phyloP scores from a whole-genome alignment of 2,329 filamentous ascomycete genomes.

The Kalmusia sp. region DNA sequence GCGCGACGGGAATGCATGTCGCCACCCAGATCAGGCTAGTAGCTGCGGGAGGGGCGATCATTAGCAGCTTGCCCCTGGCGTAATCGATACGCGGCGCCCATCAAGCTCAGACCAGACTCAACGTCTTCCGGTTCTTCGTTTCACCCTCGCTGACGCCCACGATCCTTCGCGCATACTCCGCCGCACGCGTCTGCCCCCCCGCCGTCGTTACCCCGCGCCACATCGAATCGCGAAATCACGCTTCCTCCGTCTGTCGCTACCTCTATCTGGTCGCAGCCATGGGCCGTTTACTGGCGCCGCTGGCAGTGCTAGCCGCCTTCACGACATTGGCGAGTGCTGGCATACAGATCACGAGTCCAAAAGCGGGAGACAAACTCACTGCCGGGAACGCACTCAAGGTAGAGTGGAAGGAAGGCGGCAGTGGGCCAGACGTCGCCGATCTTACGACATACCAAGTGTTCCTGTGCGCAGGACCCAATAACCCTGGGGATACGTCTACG shows the following conservation, averaged over 20 bases:
- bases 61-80: constrained; percentile 13
- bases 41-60: constrained; percentile 12
- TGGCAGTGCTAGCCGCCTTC: constrained; percentile 45
- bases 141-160: constrained; percentile 7
- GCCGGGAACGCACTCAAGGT: constrained; percentile 60
- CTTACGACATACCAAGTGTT: constrained; percentile 64
- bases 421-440: constrained; percentile 57
- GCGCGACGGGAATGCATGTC: constrained; percentile 8
- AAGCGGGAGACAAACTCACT: constrained; percentile 58
- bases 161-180: constrained; percentile 5
- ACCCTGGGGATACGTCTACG: constrained; percentile 39
- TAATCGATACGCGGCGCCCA: constrained; percentile 31
- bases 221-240: constrained; percentile 1
- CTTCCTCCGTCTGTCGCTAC: constrained; percentile 24
- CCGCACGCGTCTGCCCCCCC: background rate
- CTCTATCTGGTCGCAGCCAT: constrained; percentile 23
- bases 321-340: constrained; percentile 57
- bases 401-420: constrained; percentile 64
- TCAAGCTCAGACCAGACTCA: constrained; percentile 17
- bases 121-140: background rate
- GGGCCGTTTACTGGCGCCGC: constrained; percentile 33
- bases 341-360: constrained; percentile 62
- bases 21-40: constrained; percentile 6
- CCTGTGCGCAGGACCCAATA: constrained; percentile 67
- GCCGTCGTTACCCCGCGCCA: constrained; percentile 1